Conservation (phyloP, 805 yeast species). For the Sungouiella thailandica region DNA sequence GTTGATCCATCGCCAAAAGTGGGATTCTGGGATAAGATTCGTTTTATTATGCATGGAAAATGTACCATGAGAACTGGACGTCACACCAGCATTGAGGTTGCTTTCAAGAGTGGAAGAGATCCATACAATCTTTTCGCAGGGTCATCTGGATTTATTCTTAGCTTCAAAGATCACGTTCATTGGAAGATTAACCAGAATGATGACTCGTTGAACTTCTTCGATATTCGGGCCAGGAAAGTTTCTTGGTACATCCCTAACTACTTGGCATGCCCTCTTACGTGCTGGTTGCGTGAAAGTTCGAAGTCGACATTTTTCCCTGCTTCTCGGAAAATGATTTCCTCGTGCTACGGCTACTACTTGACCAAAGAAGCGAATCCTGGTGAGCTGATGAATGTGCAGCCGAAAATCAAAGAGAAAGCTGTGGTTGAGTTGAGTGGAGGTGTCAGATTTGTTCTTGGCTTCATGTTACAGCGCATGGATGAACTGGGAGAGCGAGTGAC, state of each 20-base stretch:
- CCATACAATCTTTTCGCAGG: constrained; percentile 69
- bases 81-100: constrained; percentile 48
- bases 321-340: constrained; percentile 37
- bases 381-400: not conserved
- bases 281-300: constrained; percentile 53
- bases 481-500: constrained; percentile 33
- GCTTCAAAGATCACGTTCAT: constrained; percentile 59
- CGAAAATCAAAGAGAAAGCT: constrained; percentile 36
- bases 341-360: constrained; percentile 46
- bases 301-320: constrained; percentile 44
- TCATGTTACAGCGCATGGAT: constrained; percentile 46
- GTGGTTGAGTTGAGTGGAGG: constrained; percentile 60
- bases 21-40: constrained; percentile 91
- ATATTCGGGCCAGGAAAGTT: constrained; percentile 57
- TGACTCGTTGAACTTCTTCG: constrained; percentile 63
- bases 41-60: constrained; percentile 73
- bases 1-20: constrained; percentile 77
- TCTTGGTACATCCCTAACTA: constrained; percentile 76
- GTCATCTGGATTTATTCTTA: constrained; percentile 72
- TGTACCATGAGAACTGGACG: constrained; percentile 47
- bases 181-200: constrained; percentile 62
- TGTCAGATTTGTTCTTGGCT: constrained; percentile 52
- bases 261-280: constrained; percentile 42
- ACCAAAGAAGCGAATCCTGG: constrained; percentile 14
- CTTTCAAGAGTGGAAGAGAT: constrained; percentile 69